Evolutionary conservation across 108 stramenopile genomes (phyloP).

Genomic region (Mayamaea pseudoterrestris): DNA sequence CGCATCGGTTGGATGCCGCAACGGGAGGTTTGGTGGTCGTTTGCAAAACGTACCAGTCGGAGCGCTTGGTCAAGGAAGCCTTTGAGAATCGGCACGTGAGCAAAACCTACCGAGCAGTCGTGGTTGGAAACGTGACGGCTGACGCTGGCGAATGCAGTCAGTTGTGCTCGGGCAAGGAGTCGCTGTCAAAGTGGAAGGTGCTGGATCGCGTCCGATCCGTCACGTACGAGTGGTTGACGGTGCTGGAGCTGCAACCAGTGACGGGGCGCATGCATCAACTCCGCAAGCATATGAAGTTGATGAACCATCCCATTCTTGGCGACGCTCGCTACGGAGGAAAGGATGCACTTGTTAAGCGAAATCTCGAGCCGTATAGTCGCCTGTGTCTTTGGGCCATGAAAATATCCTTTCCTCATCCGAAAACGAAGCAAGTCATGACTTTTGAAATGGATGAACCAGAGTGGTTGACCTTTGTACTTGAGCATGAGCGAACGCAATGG

Average conservation of each 20-base stretch:
- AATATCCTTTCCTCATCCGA: conserved; percentile 18
- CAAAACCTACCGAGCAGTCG: conserved; percentile 19
- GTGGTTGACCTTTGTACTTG: no score
- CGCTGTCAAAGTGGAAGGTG: no score
- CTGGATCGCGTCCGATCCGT: conserved; percentile 3
- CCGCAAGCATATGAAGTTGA: conserved; percentile 25
- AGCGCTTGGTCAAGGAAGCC: conserved; percentile 3
- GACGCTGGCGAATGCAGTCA: conserved; percentile 1
- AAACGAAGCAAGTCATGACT: conserved; percentile 4
- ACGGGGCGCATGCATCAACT: conserved; percentile 44
- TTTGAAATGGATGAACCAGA: no score
- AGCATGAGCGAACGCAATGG: no score
- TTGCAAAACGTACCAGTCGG: conserved; percentile 33
- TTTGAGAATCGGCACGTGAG: conserved; percentile 8
- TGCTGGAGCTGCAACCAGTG: conserved; percentile 18
- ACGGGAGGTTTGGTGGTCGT: conserved; percentile 45
- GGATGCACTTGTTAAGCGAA: not conserved
- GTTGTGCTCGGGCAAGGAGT: conserved; percentile 1
- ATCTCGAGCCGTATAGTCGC: not conserved
- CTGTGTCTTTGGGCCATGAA: conserved; percentile 22
- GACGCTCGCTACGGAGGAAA: conserved; percentile 15
- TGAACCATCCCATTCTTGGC: conserved; percentile 37
- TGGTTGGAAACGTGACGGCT: conserved; percentile 5
- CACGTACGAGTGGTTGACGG: conserved; percentile 12
- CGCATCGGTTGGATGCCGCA: conserved; percentile 45